Percentiles rank a stretch among this genome's conserved stretches.
Conservation (phyloP, 352 stramenopile species). For the Saprolegnia parasitica region DNA sequence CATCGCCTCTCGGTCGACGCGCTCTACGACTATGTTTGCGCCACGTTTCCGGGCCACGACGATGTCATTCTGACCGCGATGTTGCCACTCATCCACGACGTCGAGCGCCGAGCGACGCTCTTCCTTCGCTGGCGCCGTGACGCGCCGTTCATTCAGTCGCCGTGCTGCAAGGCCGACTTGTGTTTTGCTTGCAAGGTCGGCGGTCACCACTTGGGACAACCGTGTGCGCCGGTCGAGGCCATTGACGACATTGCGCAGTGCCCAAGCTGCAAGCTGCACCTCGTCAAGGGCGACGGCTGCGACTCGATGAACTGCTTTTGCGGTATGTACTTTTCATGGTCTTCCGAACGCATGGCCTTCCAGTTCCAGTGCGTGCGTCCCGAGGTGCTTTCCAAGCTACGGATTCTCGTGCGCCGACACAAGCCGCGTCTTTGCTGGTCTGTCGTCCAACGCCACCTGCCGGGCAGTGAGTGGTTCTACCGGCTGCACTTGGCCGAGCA, state of each 20-base stretch:
- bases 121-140: slow-evolving; percentile 3
- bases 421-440: neutral
- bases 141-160: slow-evolving; percentile 5
- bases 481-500: neutral
- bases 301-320: slow-evolving; percentile 31
- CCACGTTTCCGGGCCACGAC: neutral
- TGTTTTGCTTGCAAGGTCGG: slow-evolving; percentile 29
- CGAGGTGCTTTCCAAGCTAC: neutral
- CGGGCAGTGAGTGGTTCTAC: neutral
- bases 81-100: neutral
- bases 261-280: slow-evolving; percentile 23
- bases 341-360: neutral
- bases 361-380: slow-evolving; percentile 1
- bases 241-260: slow-evolving; percentile 24
- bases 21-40: neutral
- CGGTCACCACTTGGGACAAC: slow-evolving; percentile 20
- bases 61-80: neutral
- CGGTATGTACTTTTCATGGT: slow-evolving; percentile 27
- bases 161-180: slow-evolving; percentile 20
- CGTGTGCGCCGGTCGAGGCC: slow-evolving; percentile 7
- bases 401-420: neutral
- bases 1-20: neutral
- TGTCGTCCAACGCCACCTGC: neutral
- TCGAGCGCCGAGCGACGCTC: neutral
- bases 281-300: slow-evolving; percentile 33